phyloP scores from a whole-genome alignment of 345 rosid species.

The Carallia pectinifolia region DNA sequence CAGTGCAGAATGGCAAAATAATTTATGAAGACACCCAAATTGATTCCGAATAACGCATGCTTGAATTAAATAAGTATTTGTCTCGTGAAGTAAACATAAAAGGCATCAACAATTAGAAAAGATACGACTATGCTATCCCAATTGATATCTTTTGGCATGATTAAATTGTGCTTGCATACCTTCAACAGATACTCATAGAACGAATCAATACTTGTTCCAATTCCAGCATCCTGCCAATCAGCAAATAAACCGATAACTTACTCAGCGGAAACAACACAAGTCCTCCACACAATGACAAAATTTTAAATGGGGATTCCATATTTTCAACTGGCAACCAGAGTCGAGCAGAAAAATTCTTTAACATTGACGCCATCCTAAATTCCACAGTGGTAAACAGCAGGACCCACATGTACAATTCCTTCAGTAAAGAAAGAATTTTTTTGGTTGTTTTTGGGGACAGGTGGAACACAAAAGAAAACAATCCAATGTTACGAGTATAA shows the following conservation, averaged over 20 bases:
- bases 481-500: no score
- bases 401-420: no score
- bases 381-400: no score
- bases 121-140: neutral
- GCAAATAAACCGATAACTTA: conserved; percentile 5
- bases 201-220: conserved; percentile 97
- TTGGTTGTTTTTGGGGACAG: no score
- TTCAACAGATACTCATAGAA: conserved; percentile 96
- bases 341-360: no score
- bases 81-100: neutral
- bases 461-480: no score
- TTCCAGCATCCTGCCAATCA: conserved; percentile 96
- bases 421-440: no score
- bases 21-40: neutral
- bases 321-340: no score
- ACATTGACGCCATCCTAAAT: no score
- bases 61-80: neutral
- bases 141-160: neutral
- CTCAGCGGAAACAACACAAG: no score
- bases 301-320: no score
- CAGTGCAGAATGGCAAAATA: neutral
- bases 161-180: conserved; percentile 33
- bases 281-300: no score
- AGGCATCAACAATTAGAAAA: neutral
- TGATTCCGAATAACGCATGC: neutral